These are phyloP conservation scores for Physcomitrium patens DNA, from an alignment of 225 moss, liverwort and hornwort species.

Conservation along the genomic window DNA sequence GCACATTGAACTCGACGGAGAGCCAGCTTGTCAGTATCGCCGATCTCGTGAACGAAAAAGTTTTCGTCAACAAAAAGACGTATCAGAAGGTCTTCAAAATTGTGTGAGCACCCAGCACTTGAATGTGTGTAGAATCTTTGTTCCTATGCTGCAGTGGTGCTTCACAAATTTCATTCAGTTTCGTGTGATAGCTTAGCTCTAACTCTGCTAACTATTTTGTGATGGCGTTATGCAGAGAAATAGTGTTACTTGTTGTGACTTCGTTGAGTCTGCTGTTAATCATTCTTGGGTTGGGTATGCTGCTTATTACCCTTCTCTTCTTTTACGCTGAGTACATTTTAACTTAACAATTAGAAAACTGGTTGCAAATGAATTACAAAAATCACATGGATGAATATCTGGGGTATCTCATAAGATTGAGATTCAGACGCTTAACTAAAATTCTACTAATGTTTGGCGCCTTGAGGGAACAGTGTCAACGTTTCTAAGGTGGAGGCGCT, in stretches of 20 bases:
- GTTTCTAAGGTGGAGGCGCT: slow-evolving; percentile 44
- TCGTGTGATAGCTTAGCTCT: background rate
- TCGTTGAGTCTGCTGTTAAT: slow-evolving; percentile 48
- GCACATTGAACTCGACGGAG: slow-evolving; percentile 44
- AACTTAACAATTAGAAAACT: background rate
- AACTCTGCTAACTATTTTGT: slow-evolving; percentile 10
- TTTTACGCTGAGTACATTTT: background rate
- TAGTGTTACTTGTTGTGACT: slow-evolving; percentile 45
- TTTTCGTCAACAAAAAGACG: slow-evolving; percentile 51
- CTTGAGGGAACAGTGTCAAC: slow-evolving; percentile 41
- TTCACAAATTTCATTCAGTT: background rate
- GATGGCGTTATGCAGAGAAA: slow-evolving; percentile 36
- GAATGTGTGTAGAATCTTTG: background rate
- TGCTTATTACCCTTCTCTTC: slow-evolving; percentile 1
- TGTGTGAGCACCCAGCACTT: slow-evolving; percentile 29
- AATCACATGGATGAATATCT: background rate
- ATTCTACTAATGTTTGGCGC: background rate
- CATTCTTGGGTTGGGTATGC: slow-evolving; percentile 58
- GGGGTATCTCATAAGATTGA: background rate
- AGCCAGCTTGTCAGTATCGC: slow-evolving; percentile 43
- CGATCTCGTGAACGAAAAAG: slow-evolving; percentile 37
- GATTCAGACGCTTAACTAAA: slow-evolving; percentile 15
- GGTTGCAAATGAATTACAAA: background rate
- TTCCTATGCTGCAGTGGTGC: background rate
- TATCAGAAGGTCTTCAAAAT: slow-evolving; percentile 48